A percentile compares a stretch with the other conserved stretches of the same genome.
Evolutionary conservation across 164 flowering plant species (phyloP).

Genomic region (Annona squamosa): DNA sequence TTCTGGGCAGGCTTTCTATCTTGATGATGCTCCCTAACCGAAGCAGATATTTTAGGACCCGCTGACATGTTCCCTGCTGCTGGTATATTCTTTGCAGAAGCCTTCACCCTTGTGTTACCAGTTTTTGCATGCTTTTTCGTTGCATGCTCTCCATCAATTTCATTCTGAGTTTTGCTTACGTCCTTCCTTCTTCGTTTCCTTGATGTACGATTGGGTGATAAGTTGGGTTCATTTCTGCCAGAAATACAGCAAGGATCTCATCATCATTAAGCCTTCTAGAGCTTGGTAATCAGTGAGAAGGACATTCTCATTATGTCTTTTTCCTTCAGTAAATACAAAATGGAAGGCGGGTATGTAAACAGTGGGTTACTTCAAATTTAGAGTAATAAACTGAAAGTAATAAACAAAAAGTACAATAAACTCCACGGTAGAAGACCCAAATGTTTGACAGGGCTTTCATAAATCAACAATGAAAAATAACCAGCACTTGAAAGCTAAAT

Average conservation of each 20-base stretch:
- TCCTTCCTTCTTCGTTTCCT: constrained; percentile 88
- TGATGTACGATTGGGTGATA: constrained; percentile 46
- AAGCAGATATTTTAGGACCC: constrained; percentile 24
- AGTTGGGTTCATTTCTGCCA: constrained; percentile 45
- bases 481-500: neutral
- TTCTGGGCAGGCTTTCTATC: constrained; percentile 29
- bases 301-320: neutral
- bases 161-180: constrained; percentile 29
- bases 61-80: constrained; percentile 27
- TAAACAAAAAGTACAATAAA: too few relatives aligned
- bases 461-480: neutral
- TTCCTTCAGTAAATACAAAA: neutral
- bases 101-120: constrained; percentile 32
- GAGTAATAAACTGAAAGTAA: too few relatives aligned
- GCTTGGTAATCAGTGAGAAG: neutral
- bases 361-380: neutral
- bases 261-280: neutral
- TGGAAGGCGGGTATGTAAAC: neutral
- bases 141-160: constrained; percentile 32
- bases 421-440: neutral
- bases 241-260: neutral
- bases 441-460: neutral
- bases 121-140: constrained; percentile 48
- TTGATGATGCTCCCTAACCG: constrained; percentile 26
- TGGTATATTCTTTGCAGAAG: constrained; percentile 35